Evolutionary conservation across 2,329 filamentous ascomycete genomes (phyloP), one percentile per base, ranked within the genome.

Genomic region (Rutstroemia sp.): DNA sequence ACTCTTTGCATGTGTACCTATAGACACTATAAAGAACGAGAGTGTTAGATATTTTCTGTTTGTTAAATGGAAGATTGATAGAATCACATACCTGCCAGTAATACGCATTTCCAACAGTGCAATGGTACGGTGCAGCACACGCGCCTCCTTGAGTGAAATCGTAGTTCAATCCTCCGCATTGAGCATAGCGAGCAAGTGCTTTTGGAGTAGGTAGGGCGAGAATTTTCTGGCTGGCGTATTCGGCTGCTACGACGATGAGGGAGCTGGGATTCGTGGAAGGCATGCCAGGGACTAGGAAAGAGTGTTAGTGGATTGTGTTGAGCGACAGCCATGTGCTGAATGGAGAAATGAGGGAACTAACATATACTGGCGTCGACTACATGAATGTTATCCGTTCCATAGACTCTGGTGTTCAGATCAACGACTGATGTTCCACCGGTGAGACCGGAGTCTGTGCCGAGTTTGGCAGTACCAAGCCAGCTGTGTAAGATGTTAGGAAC

Each of bases 261-360:
- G 82, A 78, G 48, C 81, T 80, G 1, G 86, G 86, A 70, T 89
- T 89, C 17, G 83, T 82, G 0, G 83, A 83, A 2, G 83, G 77
- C 62, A 87, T 80, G 60, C 86, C 85, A 0, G 86, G 84, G 72
- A 87, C 86, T 64, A 88, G 83, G 59, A 79, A 34, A 30, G 54
- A 38, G 7, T 53, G 19, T 46, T 23, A 52, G 39, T 23, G 1
- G 2, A 14, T 17, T 2, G 2, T 23, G 1, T 25, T 16, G 27
- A 5, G 9, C 4, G n/a, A 25, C 19, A 9, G 14, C 14, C 9
- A 17, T 9, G 16, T n/a, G 16, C 39, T 42, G 16, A 3, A 16
- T 80, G 0, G 80, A 84, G 7, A 19, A 10, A 19, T 5, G 1
- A 27, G 30, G 23, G 39, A 6, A 3, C 6, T 2, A n/a, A 37